Evolutionary conservation across 2,329 filamentous ascomycete species (phyloP).

Genomic region (Verticillium dahliae): DNA sequence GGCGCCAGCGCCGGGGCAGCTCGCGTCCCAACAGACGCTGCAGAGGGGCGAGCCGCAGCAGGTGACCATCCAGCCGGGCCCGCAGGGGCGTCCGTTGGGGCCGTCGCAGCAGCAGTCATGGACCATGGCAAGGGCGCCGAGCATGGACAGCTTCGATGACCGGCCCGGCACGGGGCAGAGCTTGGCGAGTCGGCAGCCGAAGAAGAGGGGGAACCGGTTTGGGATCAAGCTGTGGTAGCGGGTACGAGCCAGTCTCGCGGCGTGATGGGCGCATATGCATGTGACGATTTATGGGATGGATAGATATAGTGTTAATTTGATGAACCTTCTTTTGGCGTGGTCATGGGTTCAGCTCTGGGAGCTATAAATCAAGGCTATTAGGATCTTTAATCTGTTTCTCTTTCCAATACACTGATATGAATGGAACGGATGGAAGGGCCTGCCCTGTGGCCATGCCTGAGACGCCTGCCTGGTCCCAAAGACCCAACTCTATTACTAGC

Average conservation of each 20-base stretch:
- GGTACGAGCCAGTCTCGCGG: not conserved
- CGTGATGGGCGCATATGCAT: not conserved
- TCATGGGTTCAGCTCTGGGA: too few relatives aligned
- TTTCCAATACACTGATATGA: too few relatives aligned
- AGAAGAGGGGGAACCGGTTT: not conserved
- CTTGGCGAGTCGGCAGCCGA: not conserved
- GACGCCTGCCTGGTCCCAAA: too few relatives aligned
- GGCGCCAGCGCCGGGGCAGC: conserved; percentile 2
- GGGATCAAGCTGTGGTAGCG: not conserved
- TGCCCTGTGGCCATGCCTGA: too few relatives aligned
- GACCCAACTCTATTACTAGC: too few relatives aligned
- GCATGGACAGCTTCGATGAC: conserved; percentile 4
- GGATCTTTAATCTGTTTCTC: too few relatives aligned
- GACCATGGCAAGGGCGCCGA: conserved; percentile 1
- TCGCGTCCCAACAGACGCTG: not conserved
- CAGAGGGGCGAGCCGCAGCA: conserved; percentile 6
- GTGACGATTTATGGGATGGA: not conserved
- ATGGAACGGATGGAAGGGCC: too few relatives aligned
- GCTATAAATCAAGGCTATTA: too few relatives aligned
- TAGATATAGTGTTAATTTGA: not conserved
- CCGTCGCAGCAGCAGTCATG: not conserved
- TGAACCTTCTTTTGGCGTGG: too few relatives aligned
- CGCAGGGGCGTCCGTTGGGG: not conserved
- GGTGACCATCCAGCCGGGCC: conserved; percentile 7
- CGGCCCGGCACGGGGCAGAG: not conserved